Evolutionary conservation across 257 asterid species (phyloP), one percentile per base, ranked within the genome.

Genomic region (Dorcoceras hygrometricum): DNA sequence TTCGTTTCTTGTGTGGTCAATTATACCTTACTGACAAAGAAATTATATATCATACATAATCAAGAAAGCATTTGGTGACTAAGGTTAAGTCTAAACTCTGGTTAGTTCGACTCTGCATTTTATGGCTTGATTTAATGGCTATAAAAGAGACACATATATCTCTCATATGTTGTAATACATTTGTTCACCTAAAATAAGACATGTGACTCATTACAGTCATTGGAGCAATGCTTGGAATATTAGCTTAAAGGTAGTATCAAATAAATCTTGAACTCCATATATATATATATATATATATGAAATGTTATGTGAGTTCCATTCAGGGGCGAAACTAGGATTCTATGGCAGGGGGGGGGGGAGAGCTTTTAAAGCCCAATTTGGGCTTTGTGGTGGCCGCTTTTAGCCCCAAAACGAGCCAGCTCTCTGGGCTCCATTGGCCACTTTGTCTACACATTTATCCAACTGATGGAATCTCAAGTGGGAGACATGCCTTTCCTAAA

Each of bases 11-110:
- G 68, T 54, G 18, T 68, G 75, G 66, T 27, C 67, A 24, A 7
- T 55, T 59, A 34, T 87, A 79, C 73, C 95, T 87, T 87, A 58
- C 77, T 24, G 68, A 64, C 87, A 74, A 87, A 85, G 95, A 81
- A 84, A 83, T 2, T 68, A 24, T 26, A 63, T 59, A 55, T 65
- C 28, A 55, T 12, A 10, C 8, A 25, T 22, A 31, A 26, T 26
- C 36, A 55, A 19, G 19, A 12, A 57, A 22, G 43, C 1, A 23
- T 32, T 32, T 32, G 39, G 12, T 32, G 39, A 32, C 39, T 32
- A 6, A 32, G 39, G 39, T 32, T 32, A 32, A 34, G 22, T 61
- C 16, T 6, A 9, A 25, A 16, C 25, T n/a, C n/a, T n/a, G n/a
- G 26, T 57, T 25, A 10, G 26, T 55, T n/a, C n/a, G n/a, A n/a